These are phyloP conservation scores for Tranzscheliella williamsii DNA, from an alignment of 1,284 basidiomycete genomes.

Conservation along the genomic window DNA sequence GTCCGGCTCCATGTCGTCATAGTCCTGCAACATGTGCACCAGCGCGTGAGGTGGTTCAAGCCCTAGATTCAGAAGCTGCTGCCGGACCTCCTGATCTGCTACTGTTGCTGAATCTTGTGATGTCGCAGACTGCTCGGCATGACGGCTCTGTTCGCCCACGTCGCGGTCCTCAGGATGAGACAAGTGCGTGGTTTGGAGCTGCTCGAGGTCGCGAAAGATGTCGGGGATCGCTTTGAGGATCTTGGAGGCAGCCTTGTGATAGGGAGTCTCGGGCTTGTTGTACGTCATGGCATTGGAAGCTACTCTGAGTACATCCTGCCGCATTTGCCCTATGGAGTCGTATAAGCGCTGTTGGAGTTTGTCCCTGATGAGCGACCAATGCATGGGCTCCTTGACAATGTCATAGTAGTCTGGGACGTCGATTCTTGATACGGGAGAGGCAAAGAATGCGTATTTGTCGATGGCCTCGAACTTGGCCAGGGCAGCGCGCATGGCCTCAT, in stretches of 20 bases:
- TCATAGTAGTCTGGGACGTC: slow-evolving; percentile 93
- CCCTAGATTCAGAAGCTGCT: slow-evolving; percentile 13
- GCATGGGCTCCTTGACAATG: slow-evolving; percentile 83
- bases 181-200: slow-evolving; percentile 27
- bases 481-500: slow-evolving; percentile 18
- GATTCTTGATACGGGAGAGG: slow-evolving; percentile 64
- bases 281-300: slow-evolving; percentile 84
- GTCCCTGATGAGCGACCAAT: slow-evolving; percentile 73
- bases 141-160: slow-evolving; percentile 1
- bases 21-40: slow-evolving; percentile 34
- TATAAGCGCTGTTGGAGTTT: slow-evolving; percentile 75
- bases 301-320: slow-evolving; percentile 83
- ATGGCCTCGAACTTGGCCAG: slow-evolving; percentile 18
- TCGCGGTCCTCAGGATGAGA: slow-evolving; percentile 2
- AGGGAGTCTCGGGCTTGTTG: slow-evolving; percentile 75
- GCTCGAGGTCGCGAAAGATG: slow-evolving; percentile 65
- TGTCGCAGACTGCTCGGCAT: neutral
- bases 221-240: slow-evolving; percentile 70
- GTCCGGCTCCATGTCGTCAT: slow-evolving; percentile 7
- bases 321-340: slow-evolving; percentile 73
- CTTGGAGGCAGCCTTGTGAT: slow-evolving; percentile 73
- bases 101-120: neutral
- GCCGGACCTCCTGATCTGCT: neutral
- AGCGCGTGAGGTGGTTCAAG: slow-evolving; percentile 40
- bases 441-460: slow-evolving; percentile 48